A percentile compares a stretch with the other conserved stretches of the same genome.
These are phyloP conservation scores for Thalassiosira delicatula DNA, from an alignment of 352 stramenopile species.

Conservation along the genomic window DNA sequence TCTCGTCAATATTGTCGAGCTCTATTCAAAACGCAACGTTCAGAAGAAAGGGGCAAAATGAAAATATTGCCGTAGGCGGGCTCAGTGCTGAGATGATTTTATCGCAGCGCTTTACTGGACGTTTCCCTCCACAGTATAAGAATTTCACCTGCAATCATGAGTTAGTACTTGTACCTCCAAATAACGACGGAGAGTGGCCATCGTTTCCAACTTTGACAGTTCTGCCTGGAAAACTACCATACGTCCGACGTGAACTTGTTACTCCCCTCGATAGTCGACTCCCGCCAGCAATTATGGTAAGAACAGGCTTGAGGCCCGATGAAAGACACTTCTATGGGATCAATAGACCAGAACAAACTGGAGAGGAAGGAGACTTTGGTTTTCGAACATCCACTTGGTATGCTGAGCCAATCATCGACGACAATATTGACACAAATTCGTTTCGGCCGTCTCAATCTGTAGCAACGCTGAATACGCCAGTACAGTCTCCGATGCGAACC, in stretches of 20 bases:
- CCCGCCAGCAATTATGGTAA: slow-evolving; percentile 87
- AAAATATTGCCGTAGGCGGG: too few species aligned
- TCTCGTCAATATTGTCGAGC: too few species aligned
- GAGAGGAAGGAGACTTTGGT: slow-evolving; percentile 87
- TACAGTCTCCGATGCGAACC: slow-evolving; percentile 86
- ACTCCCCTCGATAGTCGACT: slow-evolving; percentile 89
- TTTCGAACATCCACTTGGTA: slow-evolving; percentile 87
- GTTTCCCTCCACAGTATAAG: too few species aligned
- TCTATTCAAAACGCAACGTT: too few species aligned
- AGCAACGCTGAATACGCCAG: slow-evolving; percentile 84
- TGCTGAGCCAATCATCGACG: slow-evolving; percentile 82
- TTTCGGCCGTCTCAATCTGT: slow-evolving; percentile 87
- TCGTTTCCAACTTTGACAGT: slow-evolving; percentile 51
- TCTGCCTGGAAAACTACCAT: slow-evolving; percentile 36
- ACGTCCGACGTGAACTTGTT: slow-evolving; percentile 78
- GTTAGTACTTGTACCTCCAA: too few species aligned
- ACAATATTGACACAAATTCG: slow-evolving; percentile 73
- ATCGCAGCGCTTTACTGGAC: too few species aligned
- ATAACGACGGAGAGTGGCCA: slow-evolving; percentile 83
- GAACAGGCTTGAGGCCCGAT: slow-evolving; percentile 49
- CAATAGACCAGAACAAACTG: slow-evolving; percentile 91
- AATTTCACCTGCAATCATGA: too few species aligned
- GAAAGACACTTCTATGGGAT: slow-evolving; percentile 66
- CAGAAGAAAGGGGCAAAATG: too few species aligned
- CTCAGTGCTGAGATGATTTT: too few species aligned